Conservation (phyloP, 1,139 yeast genomes). For the Zygoascus hellenicus region DNA sequence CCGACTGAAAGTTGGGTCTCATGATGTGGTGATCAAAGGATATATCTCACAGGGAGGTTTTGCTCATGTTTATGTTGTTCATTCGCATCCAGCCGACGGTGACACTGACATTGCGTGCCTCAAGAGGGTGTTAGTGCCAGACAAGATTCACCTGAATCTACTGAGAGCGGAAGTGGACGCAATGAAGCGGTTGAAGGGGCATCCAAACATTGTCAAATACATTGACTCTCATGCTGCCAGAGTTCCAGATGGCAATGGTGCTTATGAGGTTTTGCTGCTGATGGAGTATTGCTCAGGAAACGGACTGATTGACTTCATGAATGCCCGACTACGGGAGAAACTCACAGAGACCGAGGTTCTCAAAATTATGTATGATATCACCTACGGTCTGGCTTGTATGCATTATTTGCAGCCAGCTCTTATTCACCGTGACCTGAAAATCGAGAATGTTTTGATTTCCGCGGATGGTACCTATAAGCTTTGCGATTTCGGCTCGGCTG, state of each 20-base stretch:
- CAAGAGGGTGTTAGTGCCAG: constrained; percentile 72
- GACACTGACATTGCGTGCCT: constrained; percentile 46
- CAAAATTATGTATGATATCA: constrained; percentile 74
- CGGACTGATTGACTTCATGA: constrained; percentile 91
- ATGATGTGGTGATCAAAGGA: constrained; percentile 49
- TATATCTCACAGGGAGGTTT: constrained; percentile 72
- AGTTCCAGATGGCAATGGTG: constrained; percentile 33
- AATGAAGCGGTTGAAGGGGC: constrained; percentile 71
- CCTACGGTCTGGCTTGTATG: constrained; percentile 81
- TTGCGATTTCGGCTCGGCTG: constrained; percentile 94
- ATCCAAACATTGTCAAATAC: constrained; percentile 76
- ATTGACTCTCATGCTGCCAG: constrained; percentile 96
- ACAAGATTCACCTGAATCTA: constrained; percentile 59
- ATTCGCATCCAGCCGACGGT: constrained; percentile 41
- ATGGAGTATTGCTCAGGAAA: constrained; percentile 87
- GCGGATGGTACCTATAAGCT: constrained; percentile 67
- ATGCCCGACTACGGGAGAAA: constrained; percentile 75
- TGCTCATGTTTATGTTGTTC: constrained; percentile 71
- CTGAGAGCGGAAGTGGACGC: constrained; percentile 77
- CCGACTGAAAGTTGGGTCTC: constrained; percentile 59
- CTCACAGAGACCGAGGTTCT: constrained; percentile 78
- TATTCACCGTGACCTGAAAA: constrained; percentile 89
- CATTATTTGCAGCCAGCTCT: constrained; percentile 77
- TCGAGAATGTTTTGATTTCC: constrained; percentile 86
- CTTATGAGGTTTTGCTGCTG: constrained; percentile 78